Conservation (phyloP, 1,139 yeast genomes). For the Spathaspora sp. region DNA sequence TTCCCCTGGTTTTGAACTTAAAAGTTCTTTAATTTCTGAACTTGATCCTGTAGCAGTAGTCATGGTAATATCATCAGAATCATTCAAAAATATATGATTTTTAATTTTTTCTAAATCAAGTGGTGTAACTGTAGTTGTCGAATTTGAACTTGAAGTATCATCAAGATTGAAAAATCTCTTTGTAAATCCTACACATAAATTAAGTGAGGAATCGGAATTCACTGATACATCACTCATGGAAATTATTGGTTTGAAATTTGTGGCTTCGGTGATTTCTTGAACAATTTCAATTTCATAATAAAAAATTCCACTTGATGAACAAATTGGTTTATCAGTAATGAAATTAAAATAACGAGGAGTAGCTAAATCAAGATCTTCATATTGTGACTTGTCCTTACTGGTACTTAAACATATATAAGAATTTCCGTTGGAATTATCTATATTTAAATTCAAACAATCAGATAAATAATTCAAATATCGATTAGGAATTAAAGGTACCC, state of each 20-base stretch:
- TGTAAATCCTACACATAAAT: constrained; percentile 37
- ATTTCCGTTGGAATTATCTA: constrained; percentile 28
- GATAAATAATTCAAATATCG: constrained; percentile 23
- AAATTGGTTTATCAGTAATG: constrained; percentile 34
- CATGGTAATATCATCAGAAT: constrained; percentile 16
- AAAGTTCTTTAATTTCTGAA: constrained; percentile 20
- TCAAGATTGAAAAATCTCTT: constrained; percentile 27
- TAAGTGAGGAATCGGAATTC: constrained; percentile 34
- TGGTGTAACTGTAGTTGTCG: background rate
- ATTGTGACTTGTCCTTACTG: constrained; percentile 5
- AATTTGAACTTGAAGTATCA: constrained; percentile 8
- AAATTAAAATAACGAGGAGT: constrained; percentile 30
- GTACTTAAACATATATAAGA: constrained; percentile 27
- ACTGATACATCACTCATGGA: constrained; percentile 35
- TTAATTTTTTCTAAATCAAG: constrained; percentile 33
- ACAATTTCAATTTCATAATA: constrained; percentile 40
- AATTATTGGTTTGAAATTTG: constrained; percentile 33
- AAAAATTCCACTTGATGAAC: constrained; percentile 32
- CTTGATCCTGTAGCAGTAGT: background rate
- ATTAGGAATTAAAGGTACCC: constrained; percentile 38
- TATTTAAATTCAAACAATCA: constrained; percentile 22
- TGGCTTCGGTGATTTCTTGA: constrained; percentile 31
- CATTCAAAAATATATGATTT: constrained; percentile 24
- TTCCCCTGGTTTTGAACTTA: constrained; percentile 37
- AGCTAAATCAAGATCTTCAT: constrained; percentile 8